Evolutionary conservation across 2,329 filamentous ascomycete species (phyloP), one percentile per base, ranked within the genome.

Genomic region (Sclerotinia subarctica): DNA sequence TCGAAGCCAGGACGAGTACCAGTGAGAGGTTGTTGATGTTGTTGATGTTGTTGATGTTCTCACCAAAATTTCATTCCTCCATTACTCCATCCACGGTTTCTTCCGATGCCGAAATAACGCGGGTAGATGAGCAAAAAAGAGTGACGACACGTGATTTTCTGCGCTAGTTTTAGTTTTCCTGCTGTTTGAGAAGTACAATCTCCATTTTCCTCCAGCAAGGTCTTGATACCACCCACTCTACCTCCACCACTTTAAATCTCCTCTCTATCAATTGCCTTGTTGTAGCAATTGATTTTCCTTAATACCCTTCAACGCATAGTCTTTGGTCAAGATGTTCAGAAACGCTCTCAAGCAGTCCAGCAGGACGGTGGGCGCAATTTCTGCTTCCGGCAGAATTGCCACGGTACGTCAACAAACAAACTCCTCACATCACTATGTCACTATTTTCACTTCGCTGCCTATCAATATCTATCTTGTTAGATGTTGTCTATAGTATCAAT

Each of bases 261-360:
- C 84, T 82, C 85, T 86, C 84, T 80, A 77, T 80, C 86, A 86
- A 85, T 87, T 87, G 85, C 84, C 82, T 85, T 86, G 86, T 84
- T 82, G 71, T 80, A 84, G 86, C 86, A 88, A 87, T 88, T 88
- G 86, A 82, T 82, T 82, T 81, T 81, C 80, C 80, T 75, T 81
- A 82, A 78, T 79, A 78, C 81, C 79, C 79, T 79, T 81, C 79
- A 83, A 78, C 79, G 80, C 78, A 83, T 42, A 51, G 77, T 82
- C 78, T 81, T 81, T 82, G 85, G 79, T 81, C 81, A 86, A 82
- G 85, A 97, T 98, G 94, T 96, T 97, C 88, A 93, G 94, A 86
- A 96, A 92, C 90, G 94, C 94, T 86, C 88, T 98, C 85, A 90
- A 94, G 86, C 93, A 96, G 88, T 96, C 93, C 83, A 91, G 91